phyloP scores from a whole-genome alignment of 202 grass and related monocot genomes.

The Cymbopogon flexuosus region DNA sequence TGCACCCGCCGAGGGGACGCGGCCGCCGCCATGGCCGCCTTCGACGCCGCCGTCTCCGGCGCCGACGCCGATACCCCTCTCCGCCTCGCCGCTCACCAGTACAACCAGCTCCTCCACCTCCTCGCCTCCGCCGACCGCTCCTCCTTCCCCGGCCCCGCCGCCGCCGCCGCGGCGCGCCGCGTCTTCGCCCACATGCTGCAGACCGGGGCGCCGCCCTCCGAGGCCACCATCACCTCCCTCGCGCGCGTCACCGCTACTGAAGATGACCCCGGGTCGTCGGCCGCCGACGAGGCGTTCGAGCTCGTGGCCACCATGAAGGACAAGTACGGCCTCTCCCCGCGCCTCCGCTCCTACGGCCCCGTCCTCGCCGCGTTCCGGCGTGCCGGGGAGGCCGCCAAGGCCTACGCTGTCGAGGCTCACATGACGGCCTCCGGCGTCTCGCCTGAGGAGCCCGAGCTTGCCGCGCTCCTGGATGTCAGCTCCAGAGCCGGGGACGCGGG shows the following conservation, averaged over 20 bases:
- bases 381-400: slow-evolving; percentile 46
- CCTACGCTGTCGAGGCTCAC: slow-evolving; percentile 58
- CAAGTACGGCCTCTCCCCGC: slow-evolving; percentile 47
- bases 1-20: slow-evolving; percentile 69
- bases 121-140: slow-evolving; percentile 40
- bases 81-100: slow-evolving; percentile 62
- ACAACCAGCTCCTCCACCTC: slow-evolving; percentile 83
- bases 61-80: background rate
- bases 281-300: slow-evolving; percentile 56
- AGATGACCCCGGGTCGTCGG: background rate
- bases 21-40: slow-evolving; percentile 57
- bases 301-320: slow-evolving; percentile 66
- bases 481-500: slow-evolving; percentile 28
- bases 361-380: slow-evolving; percentile 57
- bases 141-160: slow-evolving; percentile 16
- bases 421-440: slow-evolving; percentile 52
- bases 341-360: slow-evolving; percentile 72
- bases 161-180: slow-evolving; percentile 34
- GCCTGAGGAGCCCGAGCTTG: slow-evolving; percentile 66
- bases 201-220: slow-evolving; percentile 45
- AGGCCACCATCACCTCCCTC: slow-evolving; percentile 84
- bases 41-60: slow-evolving; percentile 27
- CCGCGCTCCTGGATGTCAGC: slow-evolving; percentile 55
- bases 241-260: slow-evolving; percentile 46
- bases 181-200: slow-evolving; percentile 76